Evolutionary conservation across 2,329 filamentous ascomycete genomes (phyloP).

Genomic region (Dactylonectria estremocensis): DNA sequence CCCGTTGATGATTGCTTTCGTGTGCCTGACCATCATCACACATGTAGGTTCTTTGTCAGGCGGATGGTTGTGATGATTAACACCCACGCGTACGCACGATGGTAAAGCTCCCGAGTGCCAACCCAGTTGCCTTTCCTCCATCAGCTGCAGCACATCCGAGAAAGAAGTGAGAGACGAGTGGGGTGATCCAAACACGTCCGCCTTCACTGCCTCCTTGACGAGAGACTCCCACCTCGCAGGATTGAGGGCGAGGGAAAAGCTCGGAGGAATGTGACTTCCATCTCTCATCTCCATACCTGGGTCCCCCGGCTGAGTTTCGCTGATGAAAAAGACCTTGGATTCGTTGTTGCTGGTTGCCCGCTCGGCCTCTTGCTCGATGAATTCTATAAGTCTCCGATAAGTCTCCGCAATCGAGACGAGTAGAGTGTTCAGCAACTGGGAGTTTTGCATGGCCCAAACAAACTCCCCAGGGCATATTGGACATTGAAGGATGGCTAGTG

Average conservation of each 20-base stretch:
- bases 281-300: not conserved
- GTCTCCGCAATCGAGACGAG: constrained; percentile 45
- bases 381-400: constrained; percentile 42
- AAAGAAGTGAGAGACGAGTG: constrained; percentile 28
- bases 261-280: not conserved
- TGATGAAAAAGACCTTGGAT: constrained; percentile 34
- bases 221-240: constrained; percentile 40
- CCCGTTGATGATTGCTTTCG: constrained; percentile 36
- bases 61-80: constrained; percentile 27
- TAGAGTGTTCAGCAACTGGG: constrained; percentile 44
- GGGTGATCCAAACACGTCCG: constrained; percentile 35
- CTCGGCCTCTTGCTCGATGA: constrained; percentile 40
- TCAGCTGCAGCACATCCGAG: constrained; percentile 36
- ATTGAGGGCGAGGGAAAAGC: constrained; percentile 34
- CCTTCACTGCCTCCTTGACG: constrained; percentile 40
- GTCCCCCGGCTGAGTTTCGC: constrained; percentile 21
- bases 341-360: constrained; percentile 37
- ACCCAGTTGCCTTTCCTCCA: constrained; percentile 44
- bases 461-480: constrained; percentile 43
- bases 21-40: constrained; percentile 45
- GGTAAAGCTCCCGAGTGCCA: constrained; percentile 43
- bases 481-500: constrained; percentile 39
- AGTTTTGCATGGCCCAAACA: constrained; percentile 48
- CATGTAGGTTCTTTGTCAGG: constrained; percentile 43
- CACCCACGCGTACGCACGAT: constrained; percentile 16